Conservation (phyloP, 495 filamentous ascomycete species). For the Hypoxylon lenormandii region DNA sequence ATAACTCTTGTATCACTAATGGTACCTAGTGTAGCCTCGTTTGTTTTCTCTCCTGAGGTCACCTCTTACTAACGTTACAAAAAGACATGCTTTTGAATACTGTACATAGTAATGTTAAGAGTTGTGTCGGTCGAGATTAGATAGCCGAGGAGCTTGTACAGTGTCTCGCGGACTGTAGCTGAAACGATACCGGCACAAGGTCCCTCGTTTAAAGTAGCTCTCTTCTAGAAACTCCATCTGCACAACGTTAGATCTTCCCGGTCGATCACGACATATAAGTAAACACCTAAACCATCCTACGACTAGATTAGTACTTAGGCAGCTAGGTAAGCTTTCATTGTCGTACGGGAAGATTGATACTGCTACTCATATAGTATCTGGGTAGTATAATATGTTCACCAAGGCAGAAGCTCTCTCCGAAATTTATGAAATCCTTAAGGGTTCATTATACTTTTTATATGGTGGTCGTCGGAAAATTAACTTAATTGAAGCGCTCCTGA, state of each 20-base stretch:
- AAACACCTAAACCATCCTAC: background rate
- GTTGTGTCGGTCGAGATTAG: background rate
- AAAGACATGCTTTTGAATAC: no score
- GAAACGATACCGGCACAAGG: constrained; percentile 17
- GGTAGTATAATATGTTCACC: no score
- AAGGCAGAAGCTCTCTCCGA: no score
- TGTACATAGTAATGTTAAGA: no score
- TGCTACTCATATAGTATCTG: no score
- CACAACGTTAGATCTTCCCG: constrained; percentile 37
- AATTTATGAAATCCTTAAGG: no score
- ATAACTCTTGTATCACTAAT: no score
- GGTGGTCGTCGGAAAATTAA: constrained; percentile 6
- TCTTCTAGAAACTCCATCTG: constrained; percentile 39
- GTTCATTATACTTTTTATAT: no score
- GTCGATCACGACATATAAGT: constrained; percentile 34
- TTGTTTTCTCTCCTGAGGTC: no score
- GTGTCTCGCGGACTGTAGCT: constrained; percentile 9
- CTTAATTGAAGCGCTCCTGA: constrained; percentile 19
- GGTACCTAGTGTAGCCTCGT: no score
- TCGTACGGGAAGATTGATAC: no score
- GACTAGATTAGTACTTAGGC: background rate
- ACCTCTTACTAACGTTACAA: no score
- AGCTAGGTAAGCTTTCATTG: background rate
- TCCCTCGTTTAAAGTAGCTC: constrained; percentile 13
- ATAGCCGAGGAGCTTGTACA: constrained; percentile 1